Percentiles rank a stretch among this genome's conserved stretches.
phyloP scores from a whole-genome alignment of 169 alveolate genomes.

The Amoebophrya sp. region DNA sequence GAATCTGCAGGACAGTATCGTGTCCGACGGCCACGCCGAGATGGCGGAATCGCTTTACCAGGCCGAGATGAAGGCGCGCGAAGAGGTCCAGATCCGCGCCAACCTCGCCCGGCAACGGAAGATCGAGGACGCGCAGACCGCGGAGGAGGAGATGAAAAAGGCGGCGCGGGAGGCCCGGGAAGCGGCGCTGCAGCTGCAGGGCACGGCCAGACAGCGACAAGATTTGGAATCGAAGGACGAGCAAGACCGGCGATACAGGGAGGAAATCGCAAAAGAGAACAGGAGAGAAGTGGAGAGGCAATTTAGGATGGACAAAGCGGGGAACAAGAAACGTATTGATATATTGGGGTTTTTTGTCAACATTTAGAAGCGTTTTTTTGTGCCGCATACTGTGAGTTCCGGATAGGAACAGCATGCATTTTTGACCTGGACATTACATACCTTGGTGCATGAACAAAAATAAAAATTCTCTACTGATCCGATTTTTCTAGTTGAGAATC shows the following conservation, averaged over 20 bases:
- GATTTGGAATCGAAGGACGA: conserved; percentile 21
- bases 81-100: conserved; percentile 86
- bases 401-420: too few relatives aligned
- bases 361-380: too few relatives aligned
- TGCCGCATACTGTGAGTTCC: too few relatives aligned
- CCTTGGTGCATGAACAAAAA: too few relatives aligned
- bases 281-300: conserved; percentile 71
- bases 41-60: conserved; percentile 81
- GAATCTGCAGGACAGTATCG: conserved; percentile 69
- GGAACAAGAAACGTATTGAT: not conserved
- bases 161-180: conserved; percentile 78
- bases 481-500: too few relatives aligned
- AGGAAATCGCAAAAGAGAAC: conserved; percentile 57
- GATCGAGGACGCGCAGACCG: conserved; percentile 66
- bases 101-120: conserved; percentile 62
- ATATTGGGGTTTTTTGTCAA: too few relatives aligned
- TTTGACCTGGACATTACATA: too few relatives aligned
- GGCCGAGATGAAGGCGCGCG: conserved; percentile 91
- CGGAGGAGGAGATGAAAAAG: conserved; percentile 74
- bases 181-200: not conserved
- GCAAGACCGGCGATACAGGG: conserved; percentile 45
- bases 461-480: too few relatives aligned
- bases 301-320: conserved; percentile 56
- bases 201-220: conserved; percentile 37
- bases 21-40: conserved; percentile 84